These are phyloP conservation scores for Tricladium varicosporioides DNA, from an alignment of 2,329 filamentous ascomycete species.

Conservation along the genomic window DNA sequence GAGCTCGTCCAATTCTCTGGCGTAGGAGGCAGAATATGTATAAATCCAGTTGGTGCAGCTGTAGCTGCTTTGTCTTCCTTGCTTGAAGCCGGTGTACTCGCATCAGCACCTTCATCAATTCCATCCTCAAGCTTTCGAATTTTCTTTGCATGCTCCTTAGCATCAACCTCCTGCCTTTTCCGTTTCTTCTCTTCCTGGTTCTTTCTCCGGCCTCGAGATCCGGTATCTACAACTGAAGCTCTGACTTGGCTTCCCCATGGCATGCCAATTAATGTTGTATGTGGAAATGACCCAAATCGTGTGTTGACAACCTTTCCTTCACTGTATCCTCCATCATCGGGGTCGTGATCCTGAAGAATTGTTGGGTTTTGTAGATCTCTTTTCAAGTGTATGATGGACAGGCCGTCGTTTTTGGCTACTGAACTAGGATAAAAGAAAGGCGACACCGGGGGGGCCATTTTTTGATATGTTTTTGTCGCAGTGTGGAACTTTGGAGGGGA, in stretches of 20 bases:
- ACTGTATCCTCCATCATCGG: slow-evolving; percentile 67
- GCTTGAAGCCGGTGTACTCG: slow-evolving; percentile 25
- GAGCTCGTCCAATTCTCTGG: slow-evolving; percentile 81
- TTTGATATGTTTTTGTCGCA: neutral
- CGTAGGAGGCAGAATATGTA: slow-evolving; percentile 75
- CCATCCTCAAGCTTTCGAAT: slow-evolving; percentile 6
- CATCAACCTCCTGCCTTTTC: slow-evolving; percentile 41
- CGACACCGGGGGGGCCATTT: slow-evolving; percentile 46
- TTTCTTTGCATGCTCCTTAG: slow-evolving; percentile 10
- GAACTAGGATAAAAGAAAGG: slow-evolving; percentile 75
- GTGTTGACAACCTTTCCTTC: slow-evolving; percentile 85
- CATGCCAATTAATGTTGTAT: slow-evolving; percentile 71
- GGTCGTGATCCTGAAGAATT: slow-evolving; percentile 61
- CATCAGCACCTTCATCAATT: slow-evolving; percentile 25
- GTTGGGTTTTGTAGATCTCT: slow-evolving; percentile 81
- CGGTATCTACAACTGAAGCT: slow-evolving; percentile 87
- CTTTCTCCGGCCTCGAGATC: slow-evolving; percentile 75
- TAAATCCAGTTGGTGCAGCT: slow-evolving; percentile 65
- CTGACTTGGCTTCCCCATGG: slow-evolving; percentile 92
- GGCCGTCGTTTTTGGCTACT: slow-evolving; percentile 58
- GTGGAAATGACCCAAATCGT: slow-evolving; percentile 86
- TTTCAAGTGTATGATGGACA: slow-evolving; percentile 85
- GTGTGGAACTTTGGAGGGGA: neutral
- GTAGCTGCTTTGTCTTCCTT: slow-evolving; percentile 48
- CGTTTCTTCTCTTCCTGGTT: slow-evolving; percentile 55